These are phyloP conservation scores for Mesostigma viride DNA, from an alignment of 139 green algal species.

Conservation along the genomic window DNA sequence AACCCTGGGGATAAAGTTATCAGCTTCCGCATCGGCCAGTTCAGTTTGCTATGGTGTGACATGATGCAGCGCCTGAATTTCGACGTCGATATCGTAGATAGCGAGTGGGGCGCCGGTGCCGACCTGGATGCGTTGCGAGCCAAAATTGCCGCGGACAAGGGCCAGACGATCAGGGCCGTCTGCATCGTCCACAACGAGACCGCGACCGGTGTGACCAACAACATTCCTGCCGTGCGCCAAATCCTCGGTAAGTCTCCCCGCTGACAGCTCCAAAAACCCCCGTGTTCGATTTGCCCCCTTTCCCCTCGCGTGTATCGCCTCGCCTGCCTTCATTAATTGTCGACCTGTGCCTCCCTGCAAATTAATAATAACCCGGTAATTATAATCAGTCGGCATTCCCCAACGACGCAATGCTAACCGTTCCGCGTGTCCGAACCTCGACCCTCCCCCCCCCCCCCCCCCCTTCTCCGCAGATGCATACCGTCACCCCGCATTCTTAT, in stretches of 20 bases:
- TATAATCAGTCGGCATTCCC: no score
- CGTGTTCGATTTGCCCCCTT: no score
- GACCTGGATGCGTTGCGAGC: constrained; percentile 55
- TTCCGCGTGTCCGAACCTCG: no score
- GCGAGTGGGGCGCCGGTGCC: constrained; percentile 77
- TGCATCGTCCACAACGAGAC: constrained; percentile 95
- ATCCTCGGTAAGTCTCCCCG: constrained; percentile 22
- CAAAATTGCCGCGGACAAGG: constrained; percentile 64
- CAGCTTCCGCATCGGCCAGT: constrained; percentile 79
- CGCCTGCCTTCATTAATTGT: no score
- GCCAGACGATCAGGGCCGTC: constrained; percentile 86
- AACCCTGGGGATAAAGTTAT: constrained; percentile 81
- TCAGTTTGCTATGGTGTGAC: constrained; percentile 67
- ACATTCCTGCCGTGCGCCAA: constrained; percentile 50
- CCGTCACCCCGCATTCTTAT: constrained; percentile 72
- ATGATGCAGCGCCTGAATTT: constrained; percentile 80
- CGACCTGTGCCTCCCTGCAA: no score
- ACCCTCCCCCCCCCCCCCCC: no score
- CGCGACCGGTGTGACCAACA: constrained; percentile 73
- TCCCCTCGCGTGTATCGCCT: constrained; percentile 14
- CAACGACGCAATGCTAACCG: no score
- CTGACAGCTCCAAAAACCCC: no score
- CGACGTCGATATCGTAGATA: constrained; percentile 78
- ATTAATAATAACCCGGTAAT: no score
- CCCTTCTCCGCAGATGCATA: no score